Conservation (phyloP, 2,329 filamentous ascomycete genomes). For the Alternaria sp. region DNA sequence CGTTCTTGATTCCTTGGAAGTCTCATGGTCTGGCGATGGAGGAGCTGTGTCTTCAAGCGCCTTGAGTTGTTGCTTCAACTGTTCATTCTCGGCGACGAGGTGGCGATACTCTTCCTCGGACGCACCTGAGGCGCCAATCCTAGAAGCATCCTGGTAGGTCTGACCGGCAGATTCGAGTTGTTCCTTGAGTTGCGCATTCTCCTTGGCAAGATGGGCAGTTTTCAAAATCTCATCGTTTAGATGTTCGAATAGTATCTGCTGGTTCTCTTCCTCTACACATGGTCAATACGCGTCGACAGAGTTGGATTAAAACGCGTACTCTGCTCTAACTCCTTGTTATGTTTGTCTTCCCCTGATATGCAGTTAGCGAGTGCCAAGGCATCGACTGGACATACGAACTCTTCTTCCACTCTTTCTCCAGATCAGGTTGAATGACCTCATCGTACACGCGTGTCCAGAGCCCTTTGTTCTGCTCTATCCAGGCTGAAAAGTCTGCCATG, state of each 20-base stretch:
- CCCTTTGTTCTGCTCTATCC: slow-evolving; percentile 41
- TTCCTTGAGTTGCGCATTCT: slow-evolving; percentile 25
- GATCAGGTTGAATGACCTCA: slow-evolving; percentile 46
- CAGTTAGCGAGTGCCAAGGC: slow-evolving; percentile 10
- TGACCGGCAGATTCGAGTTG: background rate
- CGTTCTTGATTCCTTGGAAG: background rate
- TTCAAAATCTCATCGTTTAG: slow-evolving; percentile 39
- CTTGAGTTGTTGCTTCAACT: slow-evolving; percentile 11
- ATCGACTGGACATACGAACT: slow-evolving; percentile 29
- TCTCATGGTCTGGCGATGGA: slow-evolving; percentile 7
- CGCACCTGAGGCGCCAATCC: background rate
- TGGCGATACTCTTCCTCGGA: slow-evolving; percentile 5
- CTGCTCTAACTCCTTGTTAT: slow-evolving; percentile 35
- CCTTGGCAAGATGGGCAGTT: slow-evolving; percentile 35
- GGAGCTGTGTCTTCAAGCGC: slow-evolving; percentile 4
- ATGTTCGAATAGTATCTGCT: slow-evolving; percentile 35
- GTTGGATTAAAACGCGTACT: slow-evolving; percentile 27
- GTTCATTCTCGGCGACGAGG: slow-evolving; percentile 24
- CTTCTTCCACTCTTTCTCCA: slow-evolving; percentile 46
- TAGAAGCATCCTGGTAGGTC: background rate
- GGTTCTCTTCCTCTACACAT: slow-evolving; percentile 40
- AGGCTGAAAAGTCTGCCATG: slow-evolving; percentile 41
- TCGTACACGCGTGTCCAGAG: slow-evolving; percentile 44
- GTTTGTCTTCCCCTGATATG: slow-evolving; percentile 35
- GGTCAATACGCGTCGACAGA: slow-evolving; percentile 9